Evolutionary conservation across 2,329 filamentous ascomycete genomes (phyloP).

Genomic region (Xylariaceae sp.): DNA sequence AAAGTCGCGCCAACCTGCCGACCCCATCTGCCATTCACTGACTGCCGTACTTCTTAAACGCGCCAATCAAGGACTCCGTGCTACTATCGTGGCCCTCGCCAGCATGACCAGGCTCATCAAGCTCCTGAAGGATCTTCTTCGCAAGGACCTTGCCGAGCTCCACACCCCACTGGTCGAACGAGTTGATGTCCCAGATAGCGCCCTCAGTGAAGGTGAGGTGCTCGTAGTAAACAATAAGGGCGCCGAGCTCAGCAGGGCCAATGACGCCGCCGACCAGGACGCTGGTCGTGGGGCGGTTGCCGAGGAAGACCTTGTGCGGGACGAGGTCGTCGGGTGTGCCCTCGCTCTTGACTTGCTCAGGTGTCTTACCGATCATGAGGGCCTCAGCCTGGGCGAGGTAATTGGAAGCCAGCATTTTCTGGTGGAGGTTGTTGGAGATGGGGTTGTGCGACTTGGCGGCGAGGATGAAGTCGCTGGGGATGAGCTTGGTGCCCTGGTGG

Average conservation of each 20-base stretch:
- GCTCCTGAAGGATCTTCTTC: slow-evolving; percentile 82
- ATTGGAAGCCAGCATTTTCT: slow-evolving; percentile 92
- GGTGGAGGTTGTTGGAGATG: slow-evolving; percentile 84
- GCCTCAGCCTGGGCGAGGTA: slow-evolving; percentile 87
- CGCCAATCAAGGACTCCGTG: slow-evolving; percentile 82
- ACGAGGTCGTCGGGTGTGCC: slow-evolving; percentile 69
- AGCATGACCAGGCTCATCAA: slow-evolving; percentile 65
- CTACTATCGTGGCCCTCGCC: slow-evolving; percentile 75
- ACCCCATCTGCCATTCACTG: slow-evolving; percentile 36
- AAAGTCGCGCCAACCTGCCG: slow-evolving; percentile 16
- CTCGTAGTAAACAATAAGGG: slow-evolving; percentile 97
- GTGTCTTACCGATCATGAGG: slow-evolving; percentile 84
- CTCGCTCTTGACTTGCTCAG: slow-evolving; percentile 72
- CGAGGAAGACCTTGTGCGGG: slow-evolving; percentile 98
- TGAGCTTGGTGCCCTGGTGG: slow-evolving; percentile 98
- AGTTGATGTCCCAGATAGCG: slow-evolving; percentile 99
- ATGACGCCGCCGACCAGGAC: slow-evolving; percentile 88
- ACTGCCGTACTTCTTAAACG: slow-evolving; percentile 73
- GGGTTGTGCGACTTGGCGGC: slow-evolving; percentile 97
- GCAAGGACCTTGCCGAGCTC: slow-evolving; percentile 95
- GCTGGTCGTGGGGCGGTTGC: slow-evolving; percentile 93
- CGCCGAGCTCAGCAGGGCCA: slow-evolving; percentile 87
- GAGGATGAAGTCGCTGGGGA: slow-evolving; percentile 96
- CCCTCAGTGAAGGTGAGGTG: slow-evolving; percentile 97
- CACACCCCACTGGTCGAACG: slow-evolving; percentile 99